Conservation (phyloP, 1,139 yeast species). For the Candida sanyaensis region DNA sequence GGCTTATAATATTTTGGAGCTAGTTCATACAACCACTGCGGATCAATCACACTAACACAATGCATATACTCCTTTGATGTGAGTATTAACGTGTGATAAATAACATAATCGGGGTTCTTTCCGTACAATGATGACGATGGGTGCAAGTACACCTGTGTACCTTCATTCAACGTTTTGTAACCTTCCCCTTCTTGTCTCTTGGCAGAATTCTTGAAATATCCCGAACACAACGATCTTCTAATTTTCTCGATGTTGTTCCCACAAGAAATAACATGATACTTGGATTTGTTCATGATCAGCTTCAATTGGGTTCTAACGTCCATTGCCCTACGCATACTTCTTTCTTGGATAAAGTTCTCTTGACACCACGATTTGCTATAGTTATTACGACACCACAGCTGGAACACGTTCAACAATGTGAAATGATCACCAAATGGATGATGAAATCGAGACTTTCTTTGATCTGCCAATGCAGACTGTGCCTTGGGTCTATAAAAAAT, state of each 20-base stretch:
- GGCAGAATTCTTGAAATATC: conserved; percentile 85
- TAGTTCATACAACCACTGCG: conserved; percentile 78
- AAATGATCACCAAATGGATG: conserved; percentile 86
- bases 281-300: conserved; percentile 59
- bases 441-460: conserved; percentile 70
- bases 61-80: conserved; percentile 94
- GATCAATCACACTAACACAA: conserved; percentile 77
- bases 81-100: conserved; percentile 79
- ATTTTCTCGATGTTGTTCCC: conserved; percentile 64
- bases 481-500: conserved; percentile 85
- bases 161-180: conserved; percentile 71
- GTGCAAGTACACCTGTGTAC: conserved; percentile 80
- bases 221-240: conserved; percentile 77
- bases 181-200: conserved; percentile 69
- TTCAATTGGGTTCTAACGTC: conserved; percentile 77
- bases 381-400: conserved; percentile 70
- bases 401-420: conserved; percentile 78
- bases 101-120: conserved; percentile 73
- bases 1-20: conserved; percentile 87
- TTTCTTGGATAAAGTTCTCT: conserved; percentile 78
- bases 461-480: conserved; percentile 73
- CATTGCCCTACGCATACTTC: conserved; percentile 72
- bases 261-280: conserved; percentile 57
- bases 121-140: conserved; percentile 85
- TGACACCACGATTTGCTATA: conserved; percentile 76